Base-by-base conservation (phyloP, 1,139 yeast species). In the Blastobotrys indianensis region DNA sequence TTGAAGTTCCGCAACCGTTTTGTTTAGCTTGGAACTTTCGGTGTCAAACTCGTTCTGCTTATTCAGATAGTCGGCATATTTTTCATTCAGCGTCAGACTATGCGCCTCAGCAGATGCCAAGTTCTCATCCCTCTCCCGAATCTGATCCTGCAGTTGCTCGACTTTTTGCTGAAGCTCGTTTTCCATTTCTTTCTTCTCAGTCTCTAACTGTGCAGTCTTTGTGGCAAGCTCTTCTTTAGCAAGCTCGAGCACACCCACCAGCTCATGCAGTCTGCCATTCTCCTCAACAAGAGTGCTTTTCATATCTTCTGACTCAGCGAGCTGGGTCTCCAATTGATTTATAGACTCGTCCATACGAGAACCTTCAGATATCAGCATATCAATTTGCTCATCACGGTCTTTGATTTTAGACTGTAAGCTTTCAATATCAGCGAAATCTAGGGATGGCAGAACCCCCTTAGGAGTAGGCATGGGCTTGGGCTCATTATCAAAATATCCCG, bases 251-350 rank as follows among this genome's bases (percentile, higher is more conserved):
- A 57, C 60, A 25, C 54, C 55, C 7, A 63, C 57, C 51, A 57
- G 50, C 35, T 58, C 57, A 33, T 61, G 63, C 28, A 62, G 53
- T 25, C 62, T 56, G 5, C 56, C 61, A 43, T 62, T 62, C 46
- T 62, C 65, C 34, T 58, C 59, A 12, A 50, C 57, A 13, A 71
- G 63, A 2, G 67, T 63, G 7, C 54, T 48, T 40, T 56, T 62
- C 39, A 54, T 42, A 28, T 51, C 57, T 52, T 59, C 64, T 2
- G 62, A 50, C 51, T 65, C 59, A 29, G 57, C 47, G 51, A 62
- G 47, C 52, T 57, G 58, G 23, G 60, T 61, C 43, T 60, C 62
- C 16, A 62, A 54, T 31, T 51, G 53, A 32, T 54, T 55, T 40
- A 62, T 54, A 7, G 57, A 52, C 32, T 56, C 59, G 36, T 58